Conservation (phyloP, 441 rosid genomes). For the Gossypium davidsonii region DNA sequence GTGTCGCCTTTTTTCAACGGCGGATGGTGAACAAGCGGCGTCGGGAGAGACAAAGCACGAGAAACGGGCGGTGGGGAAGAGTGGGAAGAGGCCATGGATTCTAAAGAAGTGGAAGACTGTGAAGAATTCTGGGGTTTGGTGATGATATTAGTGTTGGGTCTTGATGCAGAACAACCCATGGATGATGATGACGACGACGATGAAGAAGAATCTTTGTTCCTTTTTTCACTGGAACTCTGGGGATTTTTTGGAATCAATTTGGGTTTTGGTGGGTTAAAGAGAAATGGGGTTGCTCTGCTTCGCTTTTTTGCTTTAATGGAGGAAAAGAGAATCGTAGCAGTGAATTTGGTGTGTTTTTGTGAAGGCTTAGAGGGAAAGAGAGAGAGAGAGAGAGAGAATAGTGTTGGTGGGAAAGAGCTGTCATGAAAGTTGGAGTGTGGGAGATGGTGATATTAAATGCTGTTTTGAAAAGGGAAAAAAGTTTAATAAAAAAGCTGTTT, state of each 20-base stretch:
- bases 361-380: slow-evolving; percentile 13
- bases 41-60: slow-evolving; percentile 52
- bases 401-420: slow-evolving; percentile 40
- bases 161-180: slow-evolving; percentile 84
- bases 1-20: slow-evolving; percentile 78
- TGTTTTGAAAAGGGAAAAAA: neutral
- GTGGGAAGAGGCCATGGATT: slow-evolving; percentile 18
- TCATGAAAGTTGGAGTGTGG: slow-evolving; percentile 36
- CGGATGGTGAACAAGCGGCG: slow-evolving; percentile 84
- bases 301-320: neutral
- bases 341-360: neutral
- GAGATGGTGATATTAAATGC: slow-evolving; percentile 28
- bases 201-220: neutral
- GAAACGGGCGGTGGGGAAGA: slow-evolving; percentile 29
- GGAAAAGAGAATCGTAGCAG: neutral
- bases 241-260: too few relatives aligned
- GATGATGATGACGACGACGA: neutral
- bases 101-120: slow-evolving; percentile 13
- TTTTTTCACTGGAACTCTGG: too few relatives aligned
- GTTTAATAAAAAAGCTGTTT: neutral
- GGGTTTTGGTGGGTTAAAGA: too few relatives aligned
- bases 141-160: slow-evolving; percentile 29
- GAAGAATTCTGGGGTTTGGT: slow-evolving; percentile 22
- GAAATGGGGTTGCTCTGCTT: too few relatives aligned
- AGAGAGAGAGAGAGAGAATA: slow-evolving; percentile 20